A percentile compares a stretch with the other conserved stretches of the same genome.
Conservation (phyloP, 2,329 filamentous ascomycete species). For the Cladobotryum protrusum region DNA sequence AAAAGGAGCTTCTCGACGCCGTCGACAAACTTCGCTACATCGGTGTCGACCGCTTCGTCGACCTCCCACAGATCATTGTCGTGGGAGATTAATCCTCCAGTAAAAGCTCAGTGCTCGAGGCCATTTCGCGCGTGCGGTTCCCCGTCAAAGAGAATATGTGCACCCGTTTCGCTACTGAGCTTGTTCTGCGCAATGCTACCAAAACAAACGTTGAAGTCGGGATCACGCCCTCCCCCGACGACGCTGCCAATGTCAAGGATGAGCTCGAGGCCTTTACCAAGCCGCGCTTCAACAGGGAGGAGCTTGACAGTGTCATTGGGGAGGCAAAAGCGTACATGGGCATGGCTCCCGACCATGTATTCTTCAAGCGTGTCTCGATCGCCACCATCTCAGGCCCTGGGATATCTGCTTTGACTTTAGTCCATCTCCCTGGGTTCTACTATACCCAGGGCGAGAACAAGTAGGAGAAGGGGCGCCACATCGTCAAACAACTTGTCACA, state of each 20-base stretch:
- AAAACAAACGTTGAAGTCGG: slow-evolving; percentile 27
- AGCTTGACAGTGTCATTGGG: slow-evolving; percentile 31
- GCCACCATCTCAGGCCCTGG: slow-evolving; percentile 43
- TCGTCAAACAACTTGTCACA: slow-evolving; percentile 42
- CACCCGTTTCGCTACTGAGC: slow-evolving; percentile 57
- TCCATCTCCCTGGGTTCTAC: slow-evolving; percentile 54
- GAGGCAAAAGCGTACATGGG: slow-evolving; percentile 44
- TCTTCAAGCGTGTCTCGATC: slow-evolving; percentile 40
- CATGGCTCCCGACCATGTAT: slow-evolving; percentile 31
- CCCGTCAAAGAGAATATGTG: slow-evolving; percentile 53
- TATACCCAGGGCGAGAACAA: slow-evolving; percentile 42
- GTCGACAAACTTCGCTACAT: slow-evolving; percentile 15
- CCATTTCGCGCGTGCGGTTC: slow-evolving; percentile 56
- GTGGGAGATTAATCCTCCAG: slow-evolving; percentile 57
- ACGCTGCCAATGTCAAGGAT: slow-evolving; percentile 20
- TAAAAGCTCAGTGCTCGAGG: slow-evolving; percentile 60
- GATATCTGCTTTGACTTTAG: slow-evolving; percentile 48
- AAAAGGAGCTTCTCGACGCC: slow-evolving; percentile 15
- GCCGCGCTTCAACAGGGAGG: slow-evolving; percentile 12
- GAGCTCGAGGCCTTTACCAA: slow-evolving; percentile 21
- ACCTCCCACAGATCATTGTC: slow-evolving; percentile 46
- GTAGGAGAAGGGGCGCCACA: slow-evolving; percentile 34
- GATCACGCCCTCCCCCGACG: slow-evolving; percentile 24
- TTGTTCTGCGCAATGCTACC: slow-evolving; percentile 45
- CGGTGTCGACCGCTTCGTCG: slow-evolving; percentile 21